Conservation (phyloP, 495 filamentous ascomycete species). For the Aspergillus incahuasiensis region DNA sequence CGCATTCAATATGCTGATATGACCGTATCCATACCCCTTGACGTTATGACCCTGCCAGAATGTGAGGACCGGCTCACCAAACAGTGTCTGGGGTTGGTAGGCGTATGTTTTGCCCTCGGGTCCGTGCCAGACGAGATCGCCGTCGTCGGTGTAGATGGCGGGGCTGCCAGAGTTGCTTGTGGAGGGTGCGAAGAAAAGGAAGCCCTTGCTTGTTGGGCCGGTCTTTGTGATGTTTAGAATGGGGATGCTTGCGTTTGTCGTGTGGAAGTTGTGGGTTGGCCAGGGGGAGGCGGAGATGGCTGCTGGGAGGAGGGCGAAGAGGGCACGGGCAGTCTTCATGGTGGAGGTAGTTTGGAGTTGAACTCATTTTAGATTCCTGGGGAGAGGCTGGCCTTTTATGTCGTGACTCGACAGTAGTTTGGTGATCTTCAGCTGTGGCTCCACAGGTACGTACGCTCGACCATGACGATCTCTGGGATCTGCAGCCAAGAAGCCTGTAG, state of each 20-base stretch:
- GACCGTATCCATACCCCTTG: slow-evolving; percentile 28
- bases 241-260: slow-evolving; percentile 4
- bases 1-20: slow-evolving; percentile 36
- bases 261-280: not conserved
- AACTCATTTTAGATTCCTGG: not conserved
- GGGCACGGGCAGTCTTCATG: not conserved
- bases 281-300: not conserved
- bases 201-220: slow-evolving; percentile 24
- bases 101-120: slow-evolving; percentile 15
- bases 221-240: slow-evolving; percentile 25
- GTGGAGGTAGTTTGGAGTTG: not conserved
- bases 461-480: too few relatives aligned
- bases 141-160: slow-evolving; percentile 26
- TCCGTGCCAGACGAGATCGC: slow-evolving; percentile 26
- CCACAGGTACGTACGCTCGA: not conserved
- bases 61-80: slow-evolving; percentile 23
- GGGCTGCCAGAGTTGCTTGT: slow-evolving; percentile 10
- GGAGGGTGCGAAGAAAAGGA: slow-evolving; percentile 22
- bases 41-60: slow-evolving; percentile 23
- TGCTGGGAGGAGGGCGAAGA: not conserved
- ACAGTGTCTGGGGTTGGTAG: slow-evolving; percentile 20
- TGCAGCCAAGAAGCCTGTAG: too few relatives aligned
- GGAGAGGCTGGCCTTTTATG: not conserved
- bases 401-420: not conserved
- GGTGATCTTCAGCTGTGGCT: not conserved